These are phyloP conservation scores for Pseudozyma pruni DNA, from an alignment of 1,284 basidiomycete species.

Conservation along the genomic window DNA sequence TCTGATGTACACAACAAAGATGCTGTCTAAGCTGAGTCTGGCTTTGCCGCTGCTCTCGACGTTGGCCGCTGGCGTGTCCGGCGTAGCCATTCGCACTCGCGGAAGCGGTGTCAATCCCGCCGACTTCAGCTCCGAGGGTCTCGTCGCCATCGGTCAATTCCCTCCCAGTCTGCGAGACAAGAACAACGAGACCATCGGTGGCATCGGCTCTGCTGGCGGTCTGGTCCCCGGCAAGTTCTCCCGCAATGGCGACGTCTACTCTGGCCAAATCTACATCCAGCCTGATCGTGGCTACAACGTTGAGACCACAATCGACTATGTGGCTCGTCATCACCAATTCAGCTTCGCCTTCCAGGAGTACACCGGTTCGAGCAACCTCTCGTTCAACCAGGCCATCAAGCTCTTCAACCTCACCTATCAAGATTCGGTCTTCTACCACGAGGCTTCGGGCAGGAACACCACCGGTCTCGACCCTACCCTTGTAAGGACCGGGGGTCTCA, in stretches of 20 bases:
- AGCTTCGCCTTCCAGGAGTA: constrained; percentile 73
- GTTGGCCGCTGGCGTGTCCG: constrained; percentile 8
- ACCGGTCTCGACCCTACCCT: constrained; percentile 75
- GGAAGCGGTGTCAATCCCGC: constrained; percentile 31
- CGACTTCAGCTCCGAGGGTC: constrained; percentile 64
- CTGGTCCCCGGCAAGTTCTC: constrained; percentile 36
- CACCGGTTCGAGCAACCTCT: constrained; percentile 71
- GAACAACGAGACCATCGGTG: constrained; percentile 66
- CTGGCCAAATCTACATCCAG: constrained; percentile 72
- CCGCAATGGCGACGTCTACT: constrained; percentile 60
- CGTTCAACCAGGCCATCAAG: constrained; percentile 73
- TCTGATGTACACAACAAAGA: neutral
- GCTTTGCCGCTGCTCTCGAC: constrained; percentile 17
- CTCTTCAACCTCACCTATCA: constrained; percentile 73
- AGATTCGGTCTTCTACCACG: constrained; percentile 73
- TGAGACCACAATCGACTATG: constrained; percentile 73
- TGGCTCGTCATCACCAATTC: constrained; percentile 73
- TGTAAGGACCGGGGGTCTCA: constrained; percentile 69
- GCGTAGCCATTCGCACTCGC: constrained; percentile 15
- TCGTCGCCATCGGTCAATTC: constrained; percentile 68
- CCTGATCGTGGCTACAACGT: constrained; percentile 73
- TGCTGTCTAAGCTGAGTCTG: constrained; percentile 14
- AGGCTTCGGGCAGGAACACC: constrained; percentile 70
- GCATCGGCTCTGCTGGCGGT: constrained; percentile 57
- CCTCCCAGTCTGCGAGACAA: constrained; percentile 58